Conservation (phyloP, 257 asterid species). For the Nicotiana noctiflora region DNA sequence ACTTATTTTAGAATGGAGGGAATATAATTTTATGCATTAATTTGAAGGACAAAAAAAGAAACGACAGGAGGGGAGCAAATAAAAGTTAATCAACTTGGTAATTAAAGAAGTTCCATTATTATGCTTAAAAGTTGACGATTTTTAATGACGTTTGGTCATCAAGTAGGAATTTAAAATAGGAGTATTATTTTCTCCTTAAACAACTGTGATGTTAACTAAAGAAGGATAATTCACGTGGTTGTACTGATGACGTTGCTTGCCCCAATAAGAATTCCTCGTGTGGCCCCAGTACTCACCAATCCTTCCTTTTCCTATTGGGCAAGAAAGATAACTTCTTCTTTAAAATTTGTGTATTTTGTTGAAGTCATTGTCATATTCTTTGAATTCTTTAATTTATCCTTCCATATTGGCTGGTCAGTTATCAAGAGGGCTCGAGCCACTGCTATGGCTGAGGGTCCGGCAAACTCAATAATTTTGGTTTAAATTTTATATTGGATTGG, state of each 20-base stretch:
- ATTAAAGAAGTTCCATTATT: neutral
- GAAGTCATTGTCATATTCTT: neutral
- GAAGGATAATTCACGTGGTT: neutral
- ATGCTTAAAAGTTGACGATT: neutral
- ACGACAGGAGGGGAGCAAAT: neutral
- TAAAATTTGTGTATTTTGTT: neutral
- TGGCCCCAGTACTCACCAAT: neutral
- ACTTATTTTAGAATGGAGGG: no score
- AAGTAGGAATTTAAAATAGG: neutral
- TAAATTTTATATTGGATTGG: no score
- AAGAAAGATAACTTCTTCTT: no score
- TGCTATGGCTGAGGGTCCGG: no score
- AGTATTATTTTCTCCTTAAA: neutral
- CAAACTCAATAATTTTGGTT: no score
- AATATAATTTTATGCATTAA: neutral
- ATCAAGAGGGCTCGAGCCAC: no score
- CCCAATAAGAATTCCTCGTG: neutral
- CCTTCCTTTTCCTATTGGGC: neutral
- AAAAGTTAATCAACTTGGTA: neutral
- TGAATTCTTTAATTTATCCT: neutral
- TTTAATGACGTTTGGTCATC: neutral
- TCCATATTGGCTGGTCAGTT: neutral
- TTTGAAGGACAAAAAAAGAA: neutral
- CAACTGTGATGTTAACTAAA: neutral
- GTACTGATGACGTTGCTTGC: neutral